Conservation (phyloP, 2,329 filamentous ascomycete species). For the Apiospora arundinis region DNA sequence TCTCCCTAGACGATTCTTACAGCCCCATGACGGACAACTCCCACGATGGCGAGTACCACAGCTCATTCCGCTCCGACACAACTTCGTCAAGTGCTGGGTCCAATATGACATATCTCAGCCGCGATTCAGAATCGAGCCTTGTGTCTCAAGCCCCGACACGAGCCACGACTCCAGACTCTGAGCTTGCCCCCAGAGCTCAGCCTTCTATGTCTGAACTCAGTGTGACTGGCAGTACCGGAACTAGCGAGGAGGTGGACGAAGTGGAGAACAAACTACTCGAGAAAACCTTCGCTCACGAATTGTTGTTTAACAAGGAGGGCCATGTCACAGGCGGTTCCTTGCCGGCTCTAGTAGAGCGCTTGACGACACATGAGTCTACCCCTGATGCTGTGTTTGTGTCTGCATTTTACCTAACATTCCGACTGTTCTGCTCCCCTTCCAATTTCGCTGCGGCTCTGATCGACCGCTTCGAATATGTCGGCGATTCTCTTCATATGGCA, state of each 20-base stretch:
- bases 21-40: conserved; percentile 53
- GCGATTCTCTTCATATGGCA: conserved; percentile 75
- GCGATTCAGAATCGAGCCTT: conserved; percentile 81
- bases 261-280: conserved; percentile 86
- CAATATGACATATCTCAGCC: conserved; percentile 78
- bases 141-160: conserved; percentile 84
- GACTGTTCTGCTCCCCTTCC: conserved; percentile 83
- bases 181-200: conserved; percentile 60
- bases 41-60: conserved; percentile 58
- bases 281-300: conserved; percentile 88
- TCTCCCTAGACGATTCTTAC: conserved; percentile 55
- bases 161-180: conserved; percentile 82
- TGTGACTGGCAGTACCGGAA: conserved; percentile 66
- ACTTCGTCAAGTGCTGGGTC: conserved; percentile 73
- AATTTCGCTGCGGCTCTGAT: conserved; percentile 84
- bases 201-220: conserved; percentile 74
- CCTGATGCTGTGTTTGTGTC: conserved; percentile 92
- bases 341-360: conserved; percentile 87
- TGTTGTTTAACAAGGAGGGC: conserved; percentile 93
- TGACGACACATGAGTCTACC: conserved; percentile 91
- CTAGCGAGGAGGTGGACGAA: conserved; percentile 79
- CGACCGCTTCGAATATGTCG: conserved; percentile 90
- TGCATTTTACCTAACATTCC: conserved; percentile 95
- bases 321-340: conserved; percentile 93
- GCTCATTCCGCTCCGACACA: conserved; percentile 68